Conservation (phyloP, 1,284 basidiomycete species). For the Grifola frondosa region DNA sequence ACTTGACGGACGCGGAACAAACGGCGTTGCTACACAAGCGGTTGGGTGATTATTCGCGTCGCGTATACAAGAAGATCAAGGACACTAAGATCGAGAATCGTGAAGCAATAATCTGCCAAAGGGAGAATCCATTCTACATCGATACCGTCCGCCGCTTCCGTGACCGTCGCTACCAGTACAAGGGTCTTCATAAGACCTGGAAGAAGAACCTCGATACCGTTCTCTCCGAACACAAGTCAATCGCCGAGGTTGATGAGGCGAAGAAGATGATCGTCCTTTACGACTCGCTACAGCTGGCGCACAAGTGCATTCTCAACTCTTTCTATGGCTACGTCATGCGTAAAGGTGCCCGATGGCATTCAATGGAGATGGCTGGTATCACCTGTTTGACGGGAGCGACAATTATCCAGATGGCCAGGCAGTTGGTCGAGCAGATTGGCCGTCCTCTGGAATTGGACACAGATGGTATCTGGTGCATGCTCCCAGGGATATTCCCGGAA, state of each 20-base stretch:
- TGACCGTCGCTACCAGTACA: slow-evolving; percentile 99
- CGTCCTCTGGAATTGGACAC: slow-evolving; percentile 97
- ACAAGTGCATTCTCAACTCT: slow-evolving; percentile 99
- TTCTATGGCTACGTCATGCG: slow-evolving; percentile 99
- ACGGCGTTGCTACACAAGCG: slow-evolving; percentile 94
- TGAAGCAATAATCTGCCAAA: slow-evolving; percentile 95
- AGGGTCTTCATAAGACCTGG: slow-evolving; percentile 98
- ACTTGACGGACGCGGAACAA: slow-evolving; percentile 87
- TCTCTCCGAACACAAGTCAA: slow-evolving; percentile 61
- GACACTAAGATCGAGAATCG: slow-evolving; percentile 96
- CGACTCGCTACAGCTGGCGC: slow-evolving; percentile 98
- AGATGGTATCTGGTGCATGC: slow-evolving; percentile 99
- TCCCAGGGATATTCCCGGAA: slow-evolving; percentile 96
- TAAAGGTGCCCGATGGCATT: slow-evolving; percentile 99
- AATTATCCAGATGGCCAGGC: slow-evolving; percentile 99
- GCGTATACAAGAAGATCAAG: slow-evolving; percentile 99
- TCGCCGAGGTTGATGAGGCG: slow-evolving; percentile 92
- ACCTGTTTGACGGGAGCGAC: slow-evolving; percentile 98
- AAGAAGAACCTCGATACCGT: slow-evolving; percentile 95
- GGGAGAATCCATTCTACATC: slow-evolving; percentile 99
- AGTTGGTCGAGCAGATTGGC: slow-evolving; percentile 96
- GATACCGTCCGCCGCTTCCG: slow-evolving; percentile 97
- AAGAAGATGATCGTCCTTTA: slow-evolving; percentile 99
- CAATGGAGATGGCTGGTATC: slow-evolving; percentile 99
- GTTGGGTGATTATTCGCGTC: slow-evolving; percentile 96